Base-by-base conservation (phyloP, 306 rosid genomes). In the Arachis stenosperma region DNA sequence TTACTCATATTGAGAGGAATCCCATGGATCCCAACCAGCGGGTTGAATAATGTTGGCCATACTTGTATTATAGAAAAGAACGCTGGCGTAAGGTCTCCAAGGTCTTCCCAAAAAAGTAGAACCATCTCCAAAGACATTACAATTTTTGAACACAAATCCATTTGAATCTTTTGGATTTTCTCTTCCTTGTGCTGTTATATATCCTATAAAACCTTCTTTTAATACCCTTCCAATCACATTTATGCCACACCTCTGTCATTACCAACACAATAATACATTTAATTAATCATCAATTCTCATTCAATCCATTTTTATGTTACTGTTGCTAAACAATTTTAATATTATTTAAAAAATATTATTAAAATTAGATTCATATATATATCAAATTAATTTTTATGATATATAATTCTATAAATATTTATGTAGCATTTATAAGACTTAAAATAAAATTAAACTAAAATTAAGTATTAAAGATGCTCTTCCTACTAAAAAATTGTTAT, bases 151-250 rank as follows among this genome's bases (percentile, higher is more conserved):
- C 58, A 93, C 93, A 78, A 93, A 93, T 4, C 96, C 98, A 69
- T 68, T 84, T 13, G 37, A 17, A 9, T 86, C 91, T 7, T 71
- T 37, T 44, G 88, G 81, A 30, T 64, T 36, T 0, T 22, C 39
- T 82, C 98, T 86, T 50, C 90, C 97, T 41, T 93, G 98, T 51
- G 98, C 97, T 75, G 98, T 90, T 29, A 91, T 86, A 37, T 14
- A 90, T 0, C 97, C 91, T 2, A 74, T 6, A 4, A 62, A 9
- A 0, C 89, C 97, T 6, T 72, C 48, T 8, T 29, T 86, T 2
- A 89, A 44, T 6, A 80, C 85, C 7, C 50, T 79, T 8, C 89
- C 96, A 46, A 81, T 69, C 33, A 90, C 96, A 54, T 83, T 74
- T 70, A 93, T 85, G 2, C 84, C 44, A 77, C 97, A 90, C 47